Conservation (phyloP, 2,329 filamentous ascomycete species). For the Aspergillus pseudoviridinutans region DNA sequence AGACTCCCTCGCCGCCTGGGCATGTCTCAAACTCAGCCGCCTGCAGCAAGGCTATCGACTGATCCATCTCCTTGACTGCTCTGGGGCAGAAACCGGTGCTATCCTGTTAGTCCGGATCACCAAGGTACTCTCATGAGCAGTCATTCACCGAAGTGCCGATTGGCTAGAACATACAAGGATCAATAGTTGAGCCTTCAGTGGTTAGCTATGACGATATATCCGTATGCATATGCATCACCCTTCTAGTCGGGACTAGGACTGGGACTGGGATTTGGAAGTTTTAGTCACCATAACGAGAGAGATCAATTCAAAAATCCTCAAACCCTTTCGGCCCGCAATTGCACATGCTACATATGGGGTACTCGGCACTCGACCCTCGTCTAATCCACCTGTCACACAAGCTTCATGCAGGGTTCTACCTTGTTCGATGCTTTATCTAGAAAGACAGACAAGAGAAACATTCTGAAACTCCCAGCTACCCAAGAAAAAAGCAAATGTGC, state of each 20-base stretch:
- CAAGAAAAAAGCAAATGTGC: background rate
- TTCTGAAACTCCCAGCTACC: background rate
- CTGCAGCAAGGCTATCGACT: constrained; percentile 72
- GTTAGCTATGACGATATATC: background rate
- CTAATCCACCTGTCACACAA: background rate
- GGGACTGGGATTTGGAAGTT: too few species aligned
- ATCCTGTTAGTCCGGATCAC: constrained; percentile 69
- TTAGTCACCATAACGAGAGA: background rate
- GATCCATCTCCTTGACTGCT: constrained; percentile 67
- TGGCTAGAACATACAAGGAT: background rate
- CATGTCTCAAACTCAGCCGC: constrained; percentile 79
- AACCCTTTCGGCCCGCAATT: background rate
- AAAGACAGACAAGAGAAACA: background rate
- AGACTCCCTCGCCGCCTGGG: constrained; percentile 81
- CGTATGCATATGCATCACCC: background rate
- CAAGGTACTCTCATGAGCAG: constrained; percentile 44
- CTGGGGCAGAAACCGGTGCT: constrained; percentile 63
- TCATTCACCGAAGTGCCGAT: background rate
- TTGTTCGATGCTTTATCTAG: background rate
- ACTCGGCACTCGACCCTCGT: background rate
- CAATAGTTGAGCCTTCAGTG: background rate
- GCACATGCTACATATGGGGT: background rate
- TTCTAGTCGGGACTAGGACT: background rate
- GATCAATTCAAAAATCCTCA: background rate
- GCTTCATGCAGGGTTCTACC: background rate